Base-by-base conservation (phyloP, 176 grass and related monocot species). In the Puccinellia tenuiflora region DNA sequence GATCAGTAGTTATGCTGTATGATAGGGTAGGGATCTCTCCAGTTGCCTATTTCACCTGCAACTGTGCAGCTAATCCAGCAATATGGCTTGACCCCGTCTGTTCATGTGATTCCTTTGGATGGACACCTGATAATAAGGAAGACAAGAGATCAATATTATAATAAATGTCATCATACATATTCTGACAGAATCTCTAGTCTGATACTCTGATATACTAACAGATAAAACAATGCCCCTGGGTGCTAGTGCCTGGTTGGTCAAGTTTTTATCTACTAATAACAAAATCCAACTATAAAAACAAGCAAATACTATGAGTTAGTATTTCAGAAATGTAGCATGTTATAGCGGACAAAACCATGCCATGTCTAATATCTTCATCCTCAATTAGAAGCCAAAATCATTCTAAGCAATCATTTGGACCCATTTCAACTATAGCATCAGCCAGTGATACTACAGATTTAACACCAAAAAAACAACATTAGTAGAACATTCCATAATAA, bases 1-100 rank as follows among this genome's bases (percentile, higher is more conserved):
- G 75, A 24, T 91, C 68, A 45, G 45, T 80, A 63, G 15, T 3
- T 63, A 69, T 28, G 56, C 14, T 76, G 84, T 79, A 68, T 78
- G 6, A 30, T 77, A 55, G 81, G 43, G 81, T 83, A 56, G 12
- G 28, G n/a, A 84, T 87, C 55, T 73, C 43, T 89, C 10, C 81
- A 65, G 79, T 68, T 62, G 73, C 17, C 45, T 37, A 62, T 84
- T 93, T 95, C 51, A 91, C 85, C 75, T 95, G 90, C 46, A 90
- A 84, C 24, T 82, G 79, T 82, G 83, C 66, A 79, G 87, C 67
- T 53, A 76, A 73, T 25, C 79, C 79, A 28, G 83, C 64, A 72
- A 57, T 82, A 89, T 88, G 74, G 81, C 84, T 92, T 77, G 86
- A 79, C 75, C 63, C 90, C 48, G 82, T 72, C 29, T 60, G 77